Percentiles rank a stretch among this genome's conserved stretches.
Conservation (phyloP, 768 basidiomycete genomes). For the Termitomyces sp. region DNA sequence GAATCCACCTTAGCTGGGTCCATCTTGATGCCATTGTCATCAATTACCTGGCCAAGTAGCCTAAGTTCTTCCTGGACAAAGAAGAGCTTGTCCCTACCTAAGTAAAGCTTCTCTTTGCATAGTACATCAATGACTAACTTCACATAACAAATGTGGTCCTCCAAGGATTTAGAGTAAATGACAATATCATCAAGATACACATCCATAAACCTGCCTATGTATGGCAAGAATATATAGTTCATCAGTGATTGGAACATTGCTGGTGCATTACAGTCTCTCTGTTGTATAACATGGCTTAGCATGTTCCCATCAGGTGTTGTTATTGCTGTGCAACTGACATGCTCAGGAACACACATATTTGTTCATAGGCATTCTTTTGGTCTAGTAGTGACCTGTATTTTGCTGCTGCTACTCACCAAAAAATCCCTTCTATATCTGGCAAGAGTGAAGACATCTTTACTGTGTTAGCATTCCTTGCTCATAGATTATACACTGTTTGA, state of each 20-base stretch:
- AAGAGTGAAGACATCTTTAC: too few relatives aligned
- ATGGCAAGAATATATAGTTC: background rate
- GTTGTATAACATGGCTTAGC: too few relatives aligned
- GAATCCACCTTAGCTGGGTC: background rate
- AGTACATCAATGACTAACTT: background rate
- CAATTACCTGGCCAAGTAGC: background rate
- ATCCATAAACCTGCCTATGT: background rate
- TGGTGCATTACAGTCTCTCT: too few relatives aligned
- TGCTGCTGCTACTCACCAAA: too few relatives aligned
- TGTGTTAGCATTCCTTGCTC: too few relatives aligned
- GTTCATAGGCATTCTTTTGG: too few relatives aligned
- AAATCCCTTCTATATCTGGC: too few relatives aligned
- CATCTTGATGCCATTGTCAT: background rate
- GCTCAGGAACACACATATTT: too few relatives aligned
- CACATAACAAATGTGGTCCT: background rate
- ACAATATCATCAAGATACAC: background rate
- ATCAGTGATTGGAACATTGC: background rate
- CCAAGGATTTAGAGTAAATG: background rate
- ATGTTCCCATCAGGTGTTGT: too few relatives aligned
- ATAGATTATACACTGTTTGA: too few relatives aligned
- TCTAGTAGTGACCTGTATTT: too few relatives aligned
- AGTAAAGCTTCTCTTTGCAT: background rate
- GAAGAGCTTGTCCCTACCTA: background rate
- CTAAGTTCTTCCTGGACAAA: background rate
- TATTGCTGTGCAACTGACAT: too few relatives aligned